A percentile compares a stretch with the other conserved stretches of the same genome.
Evolutionary conservation across 2,329 filamentous ascomycete genomes (phyloP).

Genomic region (Falciphora oryzae): DNA sequence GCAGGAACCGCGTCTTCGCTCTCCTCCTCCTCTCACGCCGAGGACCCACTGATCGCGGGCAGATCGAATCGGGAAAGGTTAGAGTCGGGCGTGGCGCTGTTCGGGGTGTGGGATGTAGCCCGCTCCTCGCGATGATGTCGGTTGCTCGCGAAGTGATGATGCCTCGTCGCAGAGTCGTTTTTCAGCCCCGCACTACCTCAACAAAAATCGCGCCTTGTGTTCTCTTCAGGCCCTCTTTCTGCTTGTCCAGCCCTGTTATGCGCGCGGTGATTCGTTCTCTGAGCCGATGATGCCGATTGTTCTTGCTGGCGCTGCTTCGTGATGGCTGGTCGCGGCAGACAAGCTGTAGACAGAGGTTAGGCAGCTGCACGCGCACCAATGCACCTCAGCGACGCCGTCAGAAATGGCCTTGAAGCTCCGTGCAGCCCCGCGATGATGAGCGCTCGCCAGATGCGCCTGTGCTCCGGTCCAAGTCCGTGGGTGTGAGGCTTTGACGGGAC

Average conservation of each 20-base stretch:
- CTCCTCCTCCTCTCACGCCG: not conserved
- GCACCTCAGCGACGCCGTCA: not conserved
- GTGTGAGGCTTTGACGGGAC: not conserved
- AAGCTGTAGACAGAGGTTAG: not conserved
- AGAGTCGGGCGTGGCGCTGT: not conserved
- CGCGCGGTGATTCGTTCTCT: not conserved
- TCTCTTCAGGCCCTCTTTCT: not conserved
- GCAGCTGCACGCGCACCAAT: not conserved
- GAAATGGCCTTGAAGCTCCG: not conserved
- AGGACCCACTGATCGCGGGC: not conserved
- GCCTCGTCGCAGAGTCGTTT: not conserved
- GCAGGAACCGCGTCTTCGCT: not conserved
- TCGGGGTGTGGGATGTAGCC: not conserved
- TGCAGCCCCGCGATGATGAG: not conserved
- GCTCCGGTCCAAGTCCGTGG: not conserved
- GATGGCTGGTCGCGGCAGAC: not conserved
- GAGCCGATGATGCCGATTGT: not conserved
- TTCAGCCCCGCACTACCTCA: not conserved
- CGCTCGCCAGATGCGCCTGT: not conserved
- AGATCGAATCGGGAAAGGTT: not conserved
- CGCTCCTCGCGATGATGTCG: not conserved
- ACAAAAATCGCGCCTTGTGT: not conserved
- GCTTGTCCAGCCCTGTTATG: not conserved
- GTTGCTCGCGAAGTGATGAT: not conserved
- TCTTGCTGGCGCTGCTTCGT: not conserved